A percentile compares a stretch with the other conserved stretches of the same genome.
phyloP scores from a whole-genome alignment of 495 filamentous ascomycete genomes.

The Daldinia bambusicola region DNA sequence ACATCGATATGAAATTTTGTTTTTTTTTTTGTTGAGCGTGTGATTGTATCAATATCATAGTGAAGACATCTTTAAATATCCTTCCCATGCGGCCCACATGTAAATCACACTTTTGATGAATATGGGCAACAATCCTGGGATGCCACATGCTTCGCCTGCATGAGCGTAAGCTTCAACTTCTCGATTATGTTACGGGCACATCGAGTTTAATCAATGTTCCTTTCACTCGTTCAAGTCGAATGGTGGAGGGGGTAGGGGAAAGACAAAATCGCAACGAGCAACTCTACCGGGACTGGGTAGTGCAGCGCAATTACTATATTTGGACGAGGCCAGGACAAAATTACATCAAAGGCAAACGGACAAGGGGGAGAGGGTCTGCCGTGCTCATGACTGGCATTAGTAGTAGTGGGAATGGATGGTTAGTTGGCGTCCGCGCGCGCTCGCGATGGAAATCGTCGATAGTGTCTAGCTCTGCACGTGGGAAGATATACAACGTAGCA shows the following conservation, averaged over 20 bases:
- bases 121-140: constrained; percentile 34
- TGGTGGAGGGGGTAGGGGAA: not conserved
- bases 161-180: constrained; percentile 19
- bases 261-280: constrained; percentile 9
- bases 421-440: constrained; percentile 21
- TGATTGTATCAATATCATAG: not conserved
- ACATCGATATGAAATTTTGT: not conserved
- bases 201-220: constrained; percentile 15
- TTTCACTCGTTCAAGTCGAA: too few species aligned
- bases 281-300: constrained; percentile 8
- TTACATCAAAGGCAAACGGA: not conserved
- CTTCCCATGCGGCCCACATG: constrained; percentile 16
- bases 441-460: constrained; percentile 32
- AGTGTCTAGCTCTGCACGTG: constrained; percentile 37
- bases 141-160: constrained; percentile 45
- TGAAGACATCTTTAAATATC: constrained; percentile 25
- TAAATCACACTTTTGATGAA: constrained; percentile 36
- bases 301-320: constrained; percentile 7
- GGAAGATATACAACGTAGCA: constrained; percentile 45
- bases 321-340: not conserved
- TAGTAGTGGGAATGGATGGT: not conserved
- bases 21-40: not conserved
- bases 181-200: constrained; percentile 5
- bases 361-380: not conserved
- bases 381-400: constrained; percentile 14